Percentiles rank a stretch among this genome's conserved stretches.
Conservation (phyloP, 495 filamentous ascomycete species). For the Pyrenopolyporus hunteri region DNA sequence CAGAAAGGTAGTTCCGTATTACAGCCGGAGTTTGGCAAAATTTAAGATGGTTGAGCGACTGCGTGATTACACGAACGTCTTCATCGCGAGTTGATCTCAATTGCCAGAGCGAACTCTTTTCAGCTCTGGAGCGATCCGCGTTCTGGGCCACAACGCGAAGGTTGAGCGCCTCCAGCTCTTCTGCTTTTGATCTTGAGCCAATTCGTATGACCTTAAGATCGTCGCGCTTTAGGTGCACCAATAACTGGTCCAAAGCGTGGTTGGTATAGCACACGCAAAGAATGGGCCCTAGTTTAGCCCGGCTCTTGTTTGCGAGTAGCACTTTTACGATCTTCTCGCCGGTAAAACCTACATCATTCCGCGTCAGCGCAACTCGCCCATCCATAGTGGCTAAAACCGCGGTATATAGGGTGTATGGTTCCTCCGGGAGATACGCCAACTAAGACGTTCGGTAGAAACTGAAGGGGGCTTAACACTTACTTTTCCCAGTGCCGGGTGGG, state of each 20-base stretch:
- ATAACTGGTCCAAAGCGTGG: conserved; percentile 74
- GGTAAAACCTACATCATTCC: conserved; percentile 46
- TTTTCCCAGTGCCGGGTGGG: conserved; percentile 83
- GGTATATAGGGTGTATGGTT: too few relatives aligned
- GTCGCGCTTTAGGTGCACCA: conserved; percentile 66
- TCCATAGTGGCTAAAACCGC: too few relatives aligned
- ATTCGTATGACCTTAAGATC: conserved; percentile 71
- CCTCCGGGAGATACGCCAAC: background rate
- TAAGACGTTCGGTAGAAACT: background rate
- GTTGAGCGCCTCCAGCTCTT: conserved; percentile 56
- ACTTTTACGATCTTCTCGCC: conserved; percentile 56
- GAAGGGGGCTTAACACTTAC: conserved; percentile 20
- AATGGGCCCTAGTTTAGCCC: conserved; percentile 64
- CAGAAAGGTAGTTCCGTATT: conserved; percentile 20
- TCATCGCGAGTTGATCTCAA: background rate
- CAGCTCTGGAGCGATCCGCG: conserved; percentile 40
- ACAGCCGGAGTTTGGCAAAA: conserved; percentile 7
- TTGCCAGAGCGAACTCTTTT: conserved; percentile 32
- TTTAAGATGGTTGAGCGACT: conserved; percentile 16
- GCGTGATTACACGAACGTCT: background rate
- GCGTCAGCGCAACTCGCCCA: background rate
- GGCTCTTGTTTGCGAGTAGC: conserved; percentile 62
- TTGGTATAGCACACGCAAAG: conserved; percentile 74
- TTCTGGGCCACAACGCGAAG: conserved; percentile 47
- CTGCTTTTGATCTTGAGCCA: conserved; percentile 68